Conservation (phyloP, 352 stramenopile genomes). For the Globisporangium cystogenes region DNA sequence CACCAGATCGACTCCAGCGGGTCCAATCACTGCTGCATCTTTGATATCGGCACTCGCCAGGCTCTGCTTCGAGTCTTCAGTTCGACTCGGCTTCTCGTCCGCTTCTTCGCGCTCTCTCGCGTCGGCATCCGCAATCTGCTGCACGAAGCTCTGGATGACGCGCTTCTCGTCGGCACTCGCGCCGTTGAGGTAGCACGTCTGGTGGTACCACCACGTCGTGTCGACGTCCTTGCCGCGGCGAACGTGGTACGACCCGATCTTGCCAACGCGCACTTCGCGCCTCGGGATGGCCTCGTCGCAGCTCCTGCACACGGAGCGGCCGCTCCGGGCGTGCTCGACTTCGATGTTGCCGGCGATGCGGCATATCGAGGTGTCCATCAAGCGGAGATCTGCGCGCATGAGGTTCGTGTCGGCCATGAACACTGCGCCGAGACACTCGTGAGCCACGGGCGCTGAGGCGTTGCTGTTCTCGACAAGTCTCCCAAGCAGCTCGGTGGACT, state of each 20-base stretch:
- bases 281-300: slow-evolving; percentile 47
- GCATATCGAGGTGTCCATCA: slow-evolving; percentile 35
- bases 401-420: slow-evolving; percentile 82
- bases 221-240: slow-evolving; percentile 35
- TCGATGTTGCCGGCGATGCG: slow-evolving; percentile 28
- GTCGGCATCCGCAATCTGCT: not conserved
- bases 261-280: slow-evolving; percentile 40
- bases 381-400: slow-evolving; percentile 46
- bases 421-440: slow-evolving; percentile 45
- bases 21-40: not conserved
- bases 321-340: slow-evolving; percentile 45
- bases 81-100: not conserved
- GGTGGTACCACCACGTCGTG: slow-evolving; percentile 58
- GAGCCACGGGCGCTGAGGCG: slow-evolving; percentile 4
- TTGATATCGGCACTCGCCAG: not conserved
- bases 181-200: slow-evolving; percentile 33
- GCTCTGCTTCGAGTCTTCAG: not conserved
- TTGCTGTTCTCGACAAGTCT: slow-evolving; percentile 30
- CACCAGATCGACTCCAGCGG: slow-evolving; percentile 20
- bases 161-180: slow-evolving; percentile 38
- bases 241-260: slow-evolving; percentile 38
- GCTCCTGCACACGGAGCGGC: slow-evolving; percentile 45
- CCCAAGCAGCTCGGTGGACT: slow-evolving; percentile 41
- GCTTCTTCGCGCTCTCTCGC: slow-evolving; percentile 1
- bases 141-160: slow-evolving; percentile 17